Percentiles rank a stretch among this genome's conserved stretches.
These are phyloP conservation scores for Fallopia convolvulus DNA, from an alignment of 148 eudicot species.

Conservation along the genomic window DNA sequence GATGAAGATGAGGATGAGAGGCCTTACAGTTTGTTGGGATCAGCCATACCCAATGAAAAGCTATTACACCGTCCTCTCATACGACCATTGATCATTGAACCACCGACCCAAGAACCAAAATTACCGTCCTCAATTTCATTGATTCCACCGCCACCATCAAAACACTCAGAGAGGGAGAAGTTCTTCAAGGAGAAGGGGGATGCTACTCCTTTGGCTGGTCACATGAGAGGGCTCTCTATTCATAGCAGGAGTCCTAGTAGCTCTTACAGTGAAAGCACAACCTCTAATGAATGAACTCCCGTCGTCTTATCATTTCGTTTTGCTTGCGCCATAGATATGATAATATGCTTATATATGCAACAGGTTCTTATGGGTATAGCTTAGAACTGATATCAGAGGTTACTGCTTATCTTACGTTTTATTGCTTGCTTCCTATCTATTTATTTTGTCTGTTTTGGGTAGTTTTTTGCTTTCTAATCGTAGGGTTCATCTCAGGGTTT, in stretches of 20 bases:
- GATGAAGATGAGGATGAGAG: constrained; percentile 21
- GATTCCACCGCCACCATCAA: constrained; percentile 95
- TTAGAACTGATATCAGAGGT: not conserved
- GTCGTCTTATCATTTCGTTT: not conserved
- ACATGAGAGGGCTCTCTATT: constrained; percentile 69
- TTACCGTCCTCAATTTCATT: constrained; percentile 25
- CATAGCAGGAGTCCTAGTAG: constrained; percentile 65
- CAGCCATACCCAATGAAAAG: constrained; percentile 34
- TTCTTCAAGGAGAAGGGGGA: constrained; percentile 81
- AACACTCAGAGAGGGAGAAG: constrained; percentile 79
- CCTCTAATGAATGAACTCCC: constrained; percentile 39
- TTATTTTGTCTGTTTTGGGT: not conserved
- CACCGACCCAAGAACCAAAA: constrained; percentile 14
- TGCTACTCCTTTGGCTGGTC: constrained; percentile 46
- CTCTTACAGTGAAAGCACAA: constrained; percentile 64
- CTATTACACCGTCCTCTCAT: constrained; percentile 60
- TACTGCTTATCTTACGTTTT: not conserved
- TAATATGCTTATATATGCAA: not conserved
- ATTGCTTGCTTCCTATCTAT: not conserved
- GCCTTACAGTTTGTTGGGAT: constrained; percentile 35
- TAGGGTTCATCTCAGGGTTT: not conserved
- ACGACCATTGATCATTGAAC: constrained; percentile 40
- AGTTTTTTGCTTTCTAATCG: not conserved
- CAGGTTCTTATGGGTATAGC: not conserved
- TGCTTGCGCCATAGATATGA: not conserved